Evolutionary conservation across 495 filamentous ascomycete genomes (phyloP).

Genomic region (Penicillium pulvis): DNA sequence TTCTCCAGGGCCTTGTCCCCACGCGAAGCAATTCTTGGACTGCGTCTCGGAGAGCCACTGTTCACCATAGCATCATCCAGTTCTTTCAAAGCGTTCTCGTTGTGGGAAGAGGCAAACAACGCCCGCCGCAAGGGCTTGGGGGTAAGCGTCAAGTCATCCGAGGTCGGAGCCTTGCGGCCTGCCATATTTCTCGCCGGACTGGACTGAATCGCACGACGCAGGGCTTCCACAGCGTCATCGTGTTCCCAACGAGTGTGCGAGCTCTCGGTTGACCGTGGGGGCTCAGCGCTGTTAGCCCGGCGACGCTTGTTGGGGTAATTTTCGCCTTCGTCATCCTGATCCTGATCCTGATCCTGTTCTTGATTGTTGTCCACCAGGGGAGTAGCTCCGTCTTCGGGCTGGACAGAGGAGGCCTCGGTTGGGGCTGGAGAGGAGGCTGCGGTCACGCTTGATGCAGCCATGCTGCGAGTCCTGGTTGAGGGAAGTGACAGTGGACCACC

Average conservation of each 20-base stretch:
- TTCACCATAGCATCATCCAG: constrained; percentile 61
- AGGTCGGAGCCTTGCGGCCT: constrained; percentile 65
- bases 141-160: constrained; percentile 55
- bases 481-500: constrained; percentile 36
- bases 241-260: constrained; percentile 45
- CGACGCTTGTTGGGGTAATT: constrained; percentile 35
- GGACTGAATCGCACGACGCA: constrained; percentile 67
- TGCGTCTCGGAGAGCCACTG: constrained; percentile 49
- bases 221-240: constrained; percentile 57
- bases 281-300: constrained; percentile 47
- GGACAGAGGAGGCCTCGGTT: constrained; percentile 46
- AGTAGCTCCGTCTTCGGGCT: constrained; percentile 39
- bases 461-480: constrained; percentile 36
- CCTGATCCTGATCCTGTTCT: constrained; percentile 10
- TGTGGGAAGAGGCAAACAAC: constrained; percentile 68
- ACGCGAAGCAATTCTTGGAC: constrained; percentile 39
- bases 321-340: constrained; percentile 21
- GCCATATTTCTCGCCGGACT: constrained; percentile 69
- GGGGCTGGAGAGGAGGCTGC: constrained; percentile 45
- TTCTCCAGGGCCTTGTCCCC: constrained; percentile 46
- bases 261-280: constrained; percentile 32
- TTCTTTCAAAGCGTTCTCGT: constrained; percentile 59
- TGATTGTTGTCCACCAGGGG: constrained; percentile 35
- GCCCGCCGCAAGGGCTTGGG: constrained; percentile 69
- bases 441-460: constrained; percentile 28